Evolutionary conservation across 2,329 filamentous ascomycete genomes (phyloP).

Genomic region (Colletotrichum musae): DNA sequence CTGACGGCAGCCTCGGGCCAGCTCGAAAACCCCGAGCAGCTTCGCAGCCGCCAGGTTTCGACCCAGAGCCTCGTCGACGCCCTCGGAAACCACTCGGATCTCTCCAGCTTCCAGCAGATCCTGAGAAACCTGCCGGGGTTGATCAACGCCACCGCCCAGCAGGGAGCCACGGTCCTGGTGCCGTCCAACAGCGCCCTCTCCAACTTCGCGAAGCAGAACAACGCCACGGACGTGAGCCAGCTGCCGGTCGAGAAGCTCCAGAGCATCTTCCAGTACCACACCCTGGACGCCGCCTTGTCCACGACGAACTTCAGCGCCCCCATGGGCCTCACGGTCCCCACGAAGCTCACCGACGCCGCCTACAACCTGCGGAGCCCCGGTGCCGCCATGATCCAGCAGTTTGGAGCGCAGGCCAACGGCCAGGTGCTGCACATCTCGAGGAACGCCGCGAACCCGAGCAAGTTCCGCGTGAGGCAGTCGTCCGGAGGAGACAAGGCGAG

Average conservation of each 20-base stretch:
- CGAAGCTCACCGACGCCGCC: slow-evolving; percentile 39
- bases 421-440: slow-evolving; percentile 42
- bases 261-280: slow-evolving; percentile 54
- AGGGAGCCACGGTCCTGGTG: slow-evolving; percentile 34
- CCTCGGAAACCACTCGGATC: slow-evolving; percentile 20
- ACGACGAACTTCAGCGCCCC: slow-evolving; percentile 38
- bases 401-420: slow-evolving; percentile 40
- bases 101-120: slow-evolving; percentile 34
- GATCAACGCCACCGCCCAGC: slow-evolving; percentile 7
- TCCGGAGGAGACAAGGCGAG: slow-evolving; percentile 9
- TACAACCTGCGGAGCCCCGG: slow-evolving; percentile 44
- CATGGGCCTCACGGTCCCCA: slow-evolving; percentile 43
- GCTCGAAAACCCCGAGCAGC: neutral
- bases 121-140: slow-evolving; percentile 25
- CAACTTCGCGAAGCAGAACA: slow-evolving; percentile 25
- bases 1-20: neutral
- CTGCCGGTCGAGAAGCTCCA: slow-evolving; percentile 51
- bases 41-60: slow-evolving; percentile 1
- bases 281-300: slow-evolving; percentile 41
- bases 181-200: slow-evolving; percentile 35
- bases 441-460: slow-evolving; percentile 30
- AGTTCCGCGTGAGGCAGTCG: slow-evolving; percentile 38
- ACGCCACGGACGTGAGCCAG: slow-evolving; percentile 49
- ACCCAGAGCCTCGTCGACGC: slow-evolving; percentile 21
- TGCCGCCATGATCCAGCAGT: slow-evolving; percentile 32